phyloP scores from a whole-genome alignment of 495 filamentous ascomycete species.

The Paragyromitra xinjiangensis region DNA sequence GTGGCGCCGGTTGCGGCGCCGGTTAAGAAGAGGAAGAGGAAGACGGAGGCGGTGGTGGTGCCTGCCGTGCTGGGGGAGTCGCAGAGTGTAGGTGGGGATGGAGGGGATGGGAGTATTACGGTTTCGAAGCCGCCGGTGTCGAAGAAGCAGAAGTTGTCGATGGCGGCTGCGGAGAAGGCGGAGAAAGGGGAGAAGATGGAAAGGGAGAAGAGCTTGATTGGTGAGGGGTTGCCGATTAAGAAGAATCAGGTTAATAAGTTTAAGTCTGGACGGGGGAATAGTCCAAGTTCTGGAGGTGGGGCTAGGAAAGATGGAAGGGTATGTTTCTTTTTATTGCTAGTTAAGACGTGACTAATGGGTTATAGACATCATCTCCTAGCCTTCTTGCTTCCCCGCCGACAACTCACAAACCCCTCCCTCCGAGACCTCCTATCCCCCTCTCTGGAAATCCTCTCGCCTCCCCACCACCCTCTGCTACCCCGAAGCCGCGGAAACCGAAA shows the following conservation, averaged over 20 bases:
- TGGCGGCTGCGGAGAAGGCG: not conserved
- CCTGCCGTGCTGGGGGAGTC: not conserved
- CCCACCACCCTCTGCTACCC: conserved; percentile 23
- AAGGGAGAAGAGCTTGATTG: conserved; percentile 13
- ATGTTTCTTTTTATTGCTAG: conserved; percentile 11
- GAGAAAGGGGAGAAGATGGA: conserved; percentile 34
- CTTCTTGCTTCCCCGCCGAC: conserved; percentile 36
- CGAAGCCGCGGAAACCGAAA: conserved; percentile 48
- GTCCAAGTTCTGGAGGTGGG: conserved; percentile 38
- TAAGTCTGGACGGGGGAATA: conserved; percentile 42
- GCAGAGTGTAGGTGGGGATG: conserved; percentile 1
- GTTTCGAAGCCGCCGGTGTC: conserved; percentile 27
- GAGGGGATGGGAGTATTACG: conserved; percentile 16
- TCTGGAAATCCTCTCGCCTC: conserved; percentile 21
- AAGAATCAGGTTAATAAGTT: conserved; percentile 51
- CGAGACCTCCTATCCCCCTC: conserved; percentile 25
- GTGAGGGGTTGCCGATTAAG: conserved; percentile 30
- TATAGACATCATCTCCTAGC: conserved; percentile 33
- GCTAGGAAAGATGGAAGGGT: conserved; percentile 41
- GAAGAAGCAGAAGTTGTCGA: conserved; percentile 52
- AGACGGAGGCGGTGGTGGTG: conserved; percentile 34
- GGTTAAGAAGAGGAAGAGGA: conserved; percentile 55
- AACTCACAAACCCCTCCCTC: conserved; percentile 42
- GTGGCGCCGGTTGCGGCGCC: conserved; percentile 3
- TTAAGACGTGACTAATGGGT: not conserved